Evolutionary conservation across 768 basidiomycete genomes (phyloP), one percentile per base, ranked within the genome.

Genomic region (Naganishia antarctica): DNA sequence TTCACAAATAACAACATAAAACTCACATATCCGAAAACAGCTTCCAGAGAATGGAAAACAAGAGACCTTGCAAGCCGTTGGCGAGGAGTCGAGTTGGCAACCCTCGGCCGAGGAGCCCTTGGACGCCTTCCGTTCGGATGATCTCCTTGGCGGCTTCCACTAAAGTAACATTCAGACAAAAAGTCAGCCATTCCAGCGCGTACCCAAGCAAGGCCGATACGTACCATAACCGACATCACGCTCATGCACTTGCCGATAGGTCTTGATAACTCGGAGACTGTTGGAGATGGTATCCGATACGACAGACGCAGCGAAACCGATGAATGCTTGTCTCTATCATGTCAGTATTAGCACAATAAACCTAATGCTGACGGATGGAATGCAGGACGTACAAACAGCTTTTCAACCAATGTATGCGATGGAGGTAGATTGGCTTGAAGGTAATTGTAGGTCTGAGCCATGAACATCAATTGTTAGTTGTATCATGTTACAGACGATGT

Each of bases 31-130:
- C 90, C 80, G 88, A 79, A 73, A 98, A 94, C 66, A 89, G 78
- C 71, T 85, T 88, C 94, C 94, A 98, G 13, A 98, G 80, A 4
- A 97, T 81, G 7, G 86, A 85, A 78, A 97, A 98, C 83, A 96
- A 85, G 47, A 97, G 71, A 0, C 93, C 89, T 73, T 98, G 94
- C 53, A 92, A 77, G 25, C 93, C 91, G 73, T 97, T 98, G 31
- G 92, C 86, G 64, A 94, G 70, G 60, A 93, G 87, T 34, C 93
- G 81, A 13, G 91, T 97, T 79, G 89, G 89, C 67, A 98, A 78
- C 0, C 94, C 94, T 7, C 94, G 83, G 1, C 91, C 91, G 26
- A 98, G 86, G 29, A 98, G 78, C 5, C 91, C 92, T 23, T 74
- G 72, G n/a, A 86, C 61, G 12, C 92, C 93, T 69, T 96, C 92